Evolutionary conservation across 2,329 filamentous ascomycete genomes (phyloP).

Genomic region (Pyrenochaeta sp.): DNA sequence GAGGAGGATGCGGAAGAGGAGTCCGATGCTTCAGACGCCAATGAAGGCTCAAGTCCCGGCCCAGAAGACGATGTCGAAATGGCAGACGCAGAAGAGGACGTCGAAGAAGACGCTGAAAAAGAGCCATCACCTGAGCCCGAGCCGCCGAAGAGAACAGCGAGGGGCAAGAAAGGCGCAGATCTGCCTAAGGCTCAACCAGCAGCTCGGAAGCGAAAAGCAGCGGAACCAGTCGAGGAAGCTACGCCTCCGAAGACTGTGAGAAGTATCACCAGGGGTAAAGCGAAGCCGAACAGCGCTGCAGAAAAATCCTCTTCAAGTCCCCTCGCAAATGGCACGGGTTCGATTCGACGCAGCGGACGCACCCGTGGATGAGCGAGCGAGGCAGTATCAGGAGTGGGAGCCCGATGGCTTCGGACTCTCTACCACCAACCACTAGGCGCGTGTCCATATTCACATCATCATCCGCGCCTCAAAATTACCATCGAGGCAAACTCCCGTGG

Average conservation of each 20-base stretch:
- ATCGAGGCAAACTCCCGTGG: no score
- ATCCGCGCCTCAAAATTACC: no score
- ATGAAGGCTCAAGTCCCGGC: conserved; percentile 18
- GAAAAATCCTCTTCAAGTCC: conserved; percentile 18
- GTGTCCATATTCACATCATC: no score
- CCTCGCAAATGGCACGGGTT: conserved; percentile 17
- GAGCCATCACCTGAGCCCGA: conserved; percentile 25
- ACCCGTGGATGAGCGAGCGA: conserved; percentile 17
- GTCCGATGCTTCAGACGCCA: conserved; percentile 22
- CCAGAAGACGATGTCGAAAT: conserved; percentile 41
- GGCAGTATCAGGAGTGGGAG: no score
- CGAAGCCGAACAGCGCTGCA: conserved; percentile 21
- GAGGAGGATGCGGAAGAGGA: conserved; percentile 27
- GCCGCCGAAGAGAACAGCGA: conserved; percentile 21
- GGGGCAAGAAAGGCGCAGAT: conserved; percentile 25
- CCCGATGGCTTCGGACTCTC: background rate
- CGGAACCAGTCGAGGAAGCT: conserved; percentile 16
- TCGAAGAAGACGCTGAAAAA: conserved; percentile 14
- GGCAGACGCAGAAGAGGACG: conserved; percentile 23
- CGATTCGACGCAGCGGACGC: conserved; percentile 30
- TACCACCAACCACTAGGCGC: no score
- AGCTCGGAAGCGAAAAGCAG: conserved; percentile 24
- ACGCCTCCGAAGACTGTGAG: conserved; percentile 27
- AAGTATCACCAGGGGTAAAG: conserved; percentile 21
- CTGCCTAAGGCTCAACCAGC: conserved; percentile 20